Conservation (phyloP, 371 early-diverging fungal species). For the Rozella allomycis region DNA sequence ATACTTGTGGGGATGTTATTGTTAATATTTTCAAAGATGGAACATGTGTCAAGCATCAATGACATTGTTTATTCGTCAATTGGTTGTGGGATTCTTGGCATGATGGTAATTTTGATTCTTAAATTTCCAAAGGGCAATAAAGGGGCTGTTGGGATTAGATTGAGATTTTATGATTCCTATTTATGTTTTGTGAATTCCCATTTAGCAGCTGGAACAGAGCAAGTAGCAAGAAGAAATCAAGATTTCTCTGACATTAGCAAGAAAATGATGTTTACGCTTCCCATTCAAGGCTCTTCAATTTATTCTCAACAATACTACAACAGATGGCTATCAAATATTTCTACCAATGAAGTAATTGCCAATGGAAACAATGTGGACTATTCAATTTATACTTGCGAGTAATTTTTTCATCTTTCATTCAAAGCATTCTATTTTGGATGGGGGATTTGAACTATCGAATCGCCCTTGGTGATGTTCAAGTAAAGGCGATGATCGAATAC, state of each 20-base stretch:
- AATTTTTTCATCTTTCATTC: background rate
- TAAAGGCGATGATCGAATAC: slow-evolving; percentile 12
- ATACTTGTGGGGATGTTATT: slow-evolving; percentile 24
- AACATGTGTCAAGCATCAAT: slow-evolving; percentile 2
- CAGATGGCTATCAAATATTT: background rate
- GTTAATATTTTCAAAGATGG: slow-evolving; percentile 8
- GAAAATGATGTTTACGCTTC: slow-evolving; percentile 33
- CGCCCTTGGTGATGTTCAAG: slow-evolving; percentile 17
- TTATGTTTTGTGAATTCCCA: slow-evolving; percentile 70
- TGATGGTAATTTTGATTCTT: background rate
- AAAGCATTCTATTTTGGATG: slow-evolving; percentile 60
- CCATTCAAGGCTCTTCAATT: background rate
- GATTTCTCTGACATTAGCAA: slow-evolving; percentile 64
- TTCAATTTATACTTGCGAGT: background rate
- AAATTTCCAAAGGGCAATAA: slow-evolving; percentile 54
- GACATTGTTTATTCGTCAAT: slow-evolving; percentile 12
- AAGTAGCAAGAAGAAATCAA: slow-evolving; percentile 60
- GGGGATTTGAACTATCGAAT: slow-evolving; percentile 89
- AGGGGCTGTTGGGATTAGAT: slow-evolving; percentile 61
- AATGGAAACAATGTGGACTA: background rate
- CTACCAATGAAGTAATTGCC: background rate
- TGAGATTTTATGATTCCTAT: slow-evolving; percentile 53
- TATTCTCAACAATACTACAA: too few relatives aligned
- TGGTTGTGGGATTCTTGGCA: slow-evolving; percentile 16
- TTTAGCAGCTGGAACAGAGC: slow-evolving; percentile 57